Conservation (phyloP, 306 rosid genomes). For the Begonia fuchsioides region DNA sequence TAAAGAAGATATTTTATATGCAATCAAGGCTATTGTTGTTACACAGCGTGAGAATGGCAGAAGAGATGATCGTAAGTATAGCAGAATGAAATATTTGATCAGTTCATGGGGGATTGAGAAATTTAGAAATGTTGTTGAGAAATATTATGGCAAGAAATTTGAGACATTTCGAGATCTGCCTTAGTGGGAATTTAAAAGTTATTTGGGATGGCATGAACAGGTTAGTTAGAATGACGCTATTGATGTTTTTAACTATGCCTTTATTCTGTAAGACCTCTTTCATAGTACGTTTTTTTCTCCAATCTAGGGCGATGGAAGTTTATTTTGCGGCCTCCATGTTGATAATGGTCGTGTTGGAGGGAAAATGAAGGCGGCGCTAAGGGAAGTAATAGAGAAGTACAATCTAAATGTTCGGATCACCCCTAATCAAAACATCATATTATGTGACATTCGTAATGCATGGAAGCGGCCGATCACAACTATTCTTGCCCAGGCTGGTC, state of each 20-base stretch:
- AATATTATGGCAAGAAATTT: conserved; percentile 80
- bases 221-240: conserved; percentile 16
- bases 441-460: conserved; percentile 63
- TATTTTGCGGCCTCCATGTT: conserved; percentile 80
- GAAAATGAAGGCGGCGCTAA: conserved; percentile 61
- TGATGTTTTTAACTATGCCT: too few species aligned
- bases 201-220: conserved; percentile 98
- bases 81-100: conserved; percentile 90
- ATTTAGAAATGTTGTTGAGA: conserved; percentile 63
- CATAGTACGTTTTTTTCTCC: neutral
- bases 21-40: conserved; percentile 91
- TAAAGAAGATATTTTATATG: conserved; percentile 84
- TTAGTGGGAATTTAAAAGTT: conserved; percentile 84
- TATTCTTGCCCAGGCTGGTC: conserved; percentile 80
- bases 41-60: conserved; percentile 93
- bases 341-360: conserved; percentile 89
- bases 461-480: conserved; percentile 96
- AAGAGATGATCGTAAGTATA: conserved; percentile 91
- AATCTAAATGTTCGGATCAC: conserved; percentile 66
- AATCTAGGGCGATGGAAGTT: conserved; percentile 75
- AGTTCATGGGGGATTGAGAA: conserved; percentile 95
- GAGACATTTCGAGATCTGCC: conserved; percentile 69
- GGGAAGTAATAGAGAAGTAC: conserved; percentile 88
- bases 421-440: conserved; percentile 83
- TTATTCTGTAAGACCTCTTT: too few species aligned